Evolutionary conservation across 768 basidiomycete species (phyloP), one percentile per base, ranked within the genome.

Genomic region (Amanita fuliginea): DNA sequence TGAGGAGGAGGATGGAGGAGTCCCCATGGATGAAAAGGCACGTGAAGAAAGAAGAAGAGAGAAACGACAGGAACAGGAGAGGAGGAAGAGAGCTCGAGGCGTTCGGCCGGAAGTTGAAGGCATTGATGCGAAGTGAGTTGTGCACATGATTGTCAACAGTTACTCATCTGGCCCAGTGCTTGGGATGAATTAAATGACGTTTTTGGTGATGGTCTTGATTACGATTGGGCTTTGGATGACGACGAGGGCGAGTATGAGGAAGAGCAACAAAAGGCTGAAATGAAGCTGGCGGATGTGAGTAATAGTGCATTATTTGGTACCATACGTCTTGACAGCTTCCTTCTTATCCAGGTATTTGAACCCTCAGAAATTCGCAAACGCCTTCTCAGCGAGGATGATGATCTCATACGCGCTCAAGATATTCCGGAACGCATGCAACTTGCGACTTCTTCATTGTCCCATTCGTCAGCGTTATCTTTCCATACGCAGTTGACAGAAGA

Each of bases 151-250:
- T 37, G 36, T n/a, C 33, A 46, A 48, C 24, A 14, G 46, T 40
- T 28, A 52, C 49, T 52, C 59, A 50, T n/a, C 39, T 4, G 50
- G 54, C 54, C 2, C 55, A 95, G 91, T 59, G 85, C 91, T 22
- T 96, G 92, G 91, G 85, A 88, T 42, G 96, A 97, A 66, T 86
- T 98, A 22, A 84, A 87, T 53, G 94, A 91, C 51, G 90, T 98
- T 1, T 99, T 99, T 55, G 96, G 96, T 30, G 88, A 94, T 55
- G 96, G 96, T 6, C 83, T 86, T 57, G 94, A 98, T 55, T 99
- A 95, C 62, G 92, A 92, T 57, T 94, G 90, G 86, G 94, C 94
- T 10, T 64, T 99, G 40, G 83, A 72, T 41, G 94, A 94, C 26
- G 88, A 90, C 2, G 79, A 85, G 26, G 56, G 61, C 13, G 69